Percentiles rank a stretch among this genome's conserved stretches.
These are phyloP conservation scores for Metschnikowia hibisci DNA, from an alignment of 805 yeast species.

Conservation along the genomic window DNA sequence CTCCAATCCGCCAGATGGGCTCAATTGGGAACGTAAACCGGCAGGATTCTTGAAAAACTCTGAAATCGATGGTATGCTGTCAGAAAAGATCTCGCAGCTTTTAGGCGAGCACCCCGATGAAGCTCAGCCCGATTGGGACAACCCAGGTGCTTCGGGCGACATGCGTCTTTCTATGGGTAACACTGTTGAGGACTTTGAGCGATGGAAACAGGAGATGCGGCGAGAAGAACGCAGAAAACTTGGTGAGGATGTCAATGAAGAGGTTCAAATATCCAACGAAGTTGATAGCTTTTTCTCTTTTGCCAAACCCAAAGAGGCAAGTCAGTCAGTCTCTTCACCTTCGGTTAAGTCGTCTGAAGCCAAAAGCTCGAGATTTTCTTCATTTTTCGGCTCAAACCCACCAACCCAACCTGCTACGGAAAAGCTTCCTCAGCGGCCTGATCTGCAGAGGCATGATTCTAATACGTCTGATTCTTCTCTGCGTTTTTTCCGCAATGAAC, in stretches of 20 bases:
- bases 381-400: constrained; percentile 13
- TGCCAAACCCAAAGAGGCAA: constrained; percentile 28
- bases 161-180: constrained; percentile 39
- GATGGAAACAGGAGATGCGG: constrained; percentile 54
- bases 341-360: constrained; percentile 14
- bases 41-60: constrained; percentile 18
- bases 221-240: constrained; percentile 46
- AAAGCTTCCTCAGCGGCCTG: neutral
- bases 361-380: constrained; percentile 24
- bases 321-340: constrained; percentile 7
- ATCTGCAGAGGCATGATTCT: neutral
- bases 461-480: neutral
- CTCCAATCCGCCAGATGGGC: constrained; percentile 13
- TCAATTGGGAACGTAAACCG: constrained; percentile 32
- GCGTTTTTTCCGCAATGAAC: constrained; percentile 4
- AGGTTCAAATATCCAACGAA: constrained; percentile 28
- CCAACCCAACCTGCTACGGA: neutral
- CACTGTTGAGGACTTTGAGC: constrained; percentile 55
- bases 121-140: constrained; percentile 39
- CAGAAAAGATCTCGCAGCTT: constrained; percentile 32
- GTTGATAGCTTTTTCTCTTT: constrained; percentile 43
- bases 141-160: constrained; percentile 25
- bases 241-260: constrained; percentile 30
- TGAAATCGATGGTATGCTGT: constrained; percentile 30
- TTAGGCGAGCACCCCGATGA: constrained; percentile 36